Percentiles rank a stretch among this genome's conserved stretches.
Conservation (phyloP, 2,329 filamentous ascomycete genomes). For the Tolypocladium capitatum region DNA sequence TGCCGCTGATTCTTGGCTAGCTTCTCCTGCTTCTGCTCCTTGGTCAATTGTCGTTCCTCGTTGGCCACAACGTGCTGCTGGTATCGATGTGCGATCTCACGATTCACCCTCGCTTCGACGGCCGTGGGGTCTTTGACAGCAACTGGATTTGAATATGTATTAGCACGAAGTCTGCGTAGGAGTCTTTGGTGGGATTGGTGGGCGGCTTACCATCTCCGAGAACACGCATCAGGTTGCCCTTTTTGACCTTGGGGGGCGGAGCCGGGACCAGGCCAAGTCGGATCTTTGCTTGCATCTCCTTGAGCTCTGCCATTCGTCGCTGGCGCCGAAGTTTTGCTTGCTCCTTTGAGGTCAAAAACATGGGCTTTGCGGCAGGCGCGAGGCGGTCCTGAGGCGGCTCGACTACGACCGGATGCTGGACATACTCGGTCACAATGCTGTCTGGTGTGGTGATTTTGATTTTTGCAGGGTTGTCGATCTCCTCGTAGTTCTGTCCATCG, state of each 20-base stretch:
- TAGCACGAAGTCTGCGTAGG: not conserved
- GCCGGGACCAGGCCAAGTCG: constrained; percentile 79
- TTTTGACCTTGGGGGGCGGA: constrained; percentile 91
- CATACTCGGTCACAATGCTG: constrained; percentile 76
- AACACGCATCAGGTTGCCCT: constrained; percentile 94
- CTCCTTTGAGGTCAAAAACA: constrained; percentile 85
- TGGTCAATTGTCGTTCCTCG: constrained; percentile 73
- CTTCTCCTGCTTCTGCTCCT: constrained; percentile 79
- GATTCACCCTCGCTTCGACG: constrained; percentile 86
- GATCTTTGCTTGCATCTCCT: constrained; percentile 95
- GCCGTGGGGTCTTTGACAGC: constrained; percentile 92
- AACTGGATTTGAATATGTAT: constrained; percentile 13
- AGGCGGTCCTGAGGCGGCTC: constrained; percentile 86
- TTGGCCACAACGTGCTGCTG: constrained; percentile 67
- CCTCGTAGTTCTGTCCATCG: constrained; percentile 60
- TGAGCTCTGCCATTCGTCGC: constrained; percentile 80
- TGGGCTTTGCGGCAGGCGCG: constrained; percentile 65
- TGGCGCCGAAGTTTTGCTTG: constrained; percentile 84
- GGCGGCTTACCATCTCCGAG: constrained; percentile 58
- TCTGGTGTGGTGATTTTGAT: constrained; percentile 68
- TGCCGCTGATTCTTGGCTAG: constrained; percentile 69
- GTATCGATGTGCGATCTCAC: constrained; percentile 78
- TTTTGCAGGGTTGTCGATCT: constrained; percentile 48
- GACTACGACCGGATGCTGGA: constrained; percentile 85
- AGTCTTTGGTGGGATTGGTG: not conserved